Evolutionary conservation across 2,329 filamentous ascomycete genomes (phyloP).

Genomic region (Colletotrichum ledebouriae): DNA sequence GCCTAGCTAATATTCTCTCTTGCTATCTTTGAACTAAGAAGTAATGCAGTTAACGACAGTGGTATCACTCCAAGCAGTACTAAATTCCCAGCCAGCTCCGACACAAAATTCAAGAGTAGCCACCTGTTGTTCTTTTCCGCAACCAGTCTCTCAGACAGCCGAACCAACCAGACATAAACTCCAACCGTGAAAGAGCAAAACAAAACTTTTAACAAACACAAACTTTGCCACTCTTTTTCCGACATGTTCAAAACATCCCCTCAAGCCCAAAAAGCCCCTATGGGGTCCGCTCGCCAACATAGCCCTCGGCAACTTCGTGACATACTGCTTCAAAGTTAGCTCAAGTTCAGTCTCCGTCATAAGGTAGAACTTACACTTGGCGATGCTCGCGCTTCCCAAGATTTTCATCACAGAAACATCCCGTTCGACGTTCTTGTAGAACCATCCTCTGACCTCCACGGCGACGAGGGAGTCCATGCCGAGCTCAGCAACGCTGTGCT

Average conservation of each 20-base stretch:
- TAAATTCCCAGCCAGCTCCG: not conserved
- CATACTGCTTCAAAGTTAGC: conserved; percentile 31
- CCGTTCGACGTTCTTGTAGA: conserved; percentile 57
- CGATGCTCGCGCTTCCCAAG: conserved; percentile 50
- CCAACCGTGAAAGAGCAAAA: not conserved
- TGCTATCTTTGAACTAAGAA: not conserved
- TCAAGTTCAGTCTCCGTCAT: not conserved
- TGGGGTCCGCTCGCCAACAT: conserved; percentile 11
- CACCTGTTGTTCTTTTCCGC: not conserved
- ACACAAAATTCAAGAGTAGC: not conserved
- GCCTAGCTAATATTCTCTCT: not conserved
- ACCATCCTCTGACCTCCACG: conserved; percentile 61
- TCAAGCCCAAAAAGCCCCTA: conserved; percentile 10
- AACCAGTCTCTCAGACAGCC: not conserved
- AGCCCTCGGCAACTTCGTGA: conserved; percentile 31
- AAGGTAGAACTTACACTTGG: conserved; percentile 39
- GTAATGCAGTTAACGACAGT: conserved; percentile 2
- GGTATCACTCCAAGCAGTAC: conserved; percentile 5
- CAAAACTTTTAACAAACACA: not conserved
- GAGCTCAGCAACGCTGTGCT: conserved; percentile 51
- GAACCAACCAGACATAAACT: conserved; percentile 1
- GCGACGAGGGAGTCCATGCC: conserved; percentile 50
- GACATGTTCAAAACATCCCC: too few species aligned
- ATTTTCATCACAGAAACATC: conserved; percentile 63
- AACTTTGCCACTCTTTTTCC: not conserved